Conservation (phyloP, 2,329 filamentous ascomycete genomes). For the Phialocephala subalpina region DNA sequence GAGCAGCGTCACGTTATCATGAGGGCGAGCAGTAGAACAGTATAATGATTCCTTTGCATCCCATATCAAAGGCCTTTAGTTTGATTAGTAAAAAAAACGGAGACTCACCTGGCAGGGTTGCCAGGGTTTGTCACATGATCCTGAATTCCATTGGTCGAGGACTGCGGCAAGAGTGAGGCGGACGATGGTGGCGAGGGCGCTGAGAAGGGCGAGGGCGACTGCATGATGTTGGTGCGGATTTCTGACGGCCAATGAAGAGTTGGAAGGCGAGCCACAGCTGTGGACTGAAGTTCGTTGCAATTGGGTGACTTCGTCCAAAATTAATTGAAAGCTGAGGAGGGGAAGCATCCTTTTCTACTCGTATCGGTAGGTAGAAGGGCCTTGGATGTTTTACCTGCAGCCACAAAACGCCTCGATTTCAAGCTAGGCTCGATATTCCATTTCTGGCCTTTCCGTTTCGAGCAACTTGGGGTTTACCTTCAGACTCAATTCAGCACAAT, state of each 20-base stretch:
- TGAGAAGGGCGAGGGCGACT: slow-evolving; percentile 16
- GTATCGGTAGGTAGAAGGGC: too few relatives aligned
- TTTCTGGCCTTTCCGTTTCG: too few relatives aligned
- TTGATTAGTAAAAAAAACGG: slow-evolving; percentile 31
- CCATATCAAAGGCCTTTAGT: slow-evolving; percentile 20
- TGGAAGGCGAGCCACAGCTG: background rate
- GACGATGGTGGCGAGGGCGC: background rate
- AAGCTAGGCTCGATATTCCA: background rate
- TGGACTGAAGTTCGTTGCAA: background rate
- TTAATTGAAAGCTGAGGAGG: slow-evolving; percentile 10
- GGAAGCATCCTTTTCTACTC: slow-evolving; percentile 14
- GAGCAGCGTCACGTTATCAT: background rate
- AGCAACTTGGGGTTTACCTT: too few relatives aligned
- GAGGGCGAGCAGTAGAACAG: background rate
- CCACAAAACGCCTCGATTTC: background rate
- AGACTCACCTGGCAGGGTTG: slow-evolving; percentile 20
- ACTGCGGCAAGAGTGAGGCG: slow-evolving; percentile 17
- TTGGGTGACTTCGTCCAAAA: background rate
- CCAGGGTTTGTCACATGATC: slow-evolving; percentile 14
- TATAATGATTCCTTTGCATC: too few relatives aligned
- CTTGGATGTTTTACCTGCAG: too few relatives aligned
- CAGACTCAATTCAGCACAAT: too few relatives aligned
- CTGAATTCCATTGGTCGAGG: slow-evolving; percentile 15
- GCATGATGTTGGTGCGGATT: slow-evolving; percentile 9
- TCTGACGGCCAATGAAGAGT: slow-evolving; percentile 9